Evolutionary conservation across 768 basidiomycete species (phyloP), one percentile per base, ranked within the genome.

Genomic region (Russula compacta): DNA sequence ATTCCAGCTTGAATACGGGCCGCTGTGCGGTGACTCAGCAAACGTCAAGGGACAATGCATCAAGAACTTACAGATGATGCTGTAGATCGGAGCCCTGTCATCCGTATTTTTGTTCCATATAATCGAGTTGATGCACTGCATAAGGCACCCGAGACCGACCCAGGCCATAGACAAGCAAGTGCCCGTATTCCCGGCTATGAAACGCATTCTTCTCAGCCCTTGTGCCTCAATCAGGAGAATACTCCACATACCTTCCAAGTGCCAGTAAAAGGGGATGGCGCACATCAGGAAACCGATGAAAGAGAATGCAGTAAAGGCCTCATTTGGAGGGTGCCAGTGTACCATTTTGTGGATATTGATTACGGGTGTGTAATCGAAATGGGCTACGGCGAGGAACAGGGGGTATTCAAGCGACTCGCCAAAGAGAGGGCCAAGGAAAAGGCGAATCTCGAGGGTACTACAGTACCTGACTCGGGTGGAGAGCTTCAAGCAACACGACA

Each of bases 151-250:
- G 7, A 42, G 44, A 53, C 69, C 67, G 11, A 77, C 76, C 89
- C 89, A 92, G 43, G 76, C 62, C 74, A 92, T 90, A 74, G 81
- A 85, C 43, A 83, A 72, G 63, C 87, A 83, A 12, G 89, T 89
- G 33, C 86, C 87, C 10, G 82, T 78, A 68, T 88, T 86, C 80
- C 82, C 83, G 12, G 68, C 66, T 11, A 67, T 3, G 24, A 21
- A 5, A 11, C 21, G 14, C 12, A 24, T 6, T 24, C 24, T 47
- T 29, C 24, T 29, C 42, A 35, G 15, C 39, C 46, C 7, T 2
- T 9, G 24, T 36, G 14, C 15, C 42, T 17, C 4, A 29, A 40
- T 7, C 3, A 24, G 7, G 24, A 4, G 14, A 2, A 24, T 6
- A 1, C 2, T 32, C 24, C 15, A 61, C 60, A 10, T 46, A 69